A percentile compares a stretch with the other conserved stretches of the same genome.
phyloP scores from a whole-genome alignment of 495 filamentous ascomycete genomes.

The Penicillium soppii region DNA sequence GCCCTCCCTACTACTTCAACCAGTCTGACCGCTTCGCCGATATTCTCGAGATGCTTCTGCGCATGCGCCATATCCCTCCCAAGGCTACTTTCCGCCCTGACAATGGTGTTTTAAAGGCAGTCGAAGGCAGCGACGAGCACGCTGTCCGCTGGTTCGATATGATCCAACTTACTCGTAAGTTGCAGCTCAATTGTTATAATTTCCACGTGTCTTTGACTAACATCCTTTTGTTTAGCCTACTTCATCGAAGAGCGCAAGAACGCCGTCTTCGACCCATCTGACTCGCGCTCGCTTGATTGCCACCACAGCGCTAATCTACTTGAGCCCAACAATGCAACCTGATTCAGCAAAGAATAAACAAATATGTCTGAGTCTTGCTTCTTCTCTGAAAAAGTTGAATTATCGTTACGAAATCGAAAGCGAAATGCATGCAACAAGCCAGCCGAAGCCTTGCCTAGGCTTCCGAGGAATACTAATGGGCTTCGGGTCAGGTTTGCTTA shows the following conservation, averaged over 20 bases:
- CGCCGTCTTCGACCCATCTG: constrained; percentile 57
- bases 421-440: constrained; percentile 3
- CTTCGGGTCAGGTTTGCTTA: background rate
- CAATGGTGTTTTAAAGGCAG: constrained; percentile 53
- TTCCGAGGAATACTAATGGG: background rate
- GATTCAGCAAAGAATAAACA: background rate
- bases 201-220: background rate
- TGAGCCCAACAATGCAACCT: constrained; percentile 30
- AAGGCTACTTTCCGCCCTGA: constrained; percentile 52
- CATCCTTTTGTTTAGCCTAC: constrained; percentile 23
- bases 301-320: constrained; percentile 63
- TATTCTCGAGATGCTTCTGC: constrained; percentile 70
- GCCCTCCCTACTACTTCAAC: constrained; percentile 60
- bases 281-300: constrained; percentile 68
- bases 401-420: constrained; percentile 1
- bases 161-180: constrained; percentile 61
- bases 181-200: background rate
- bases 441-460: background rate
- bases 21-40: constrained; percentile 74
- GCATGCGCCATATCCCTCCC: constrained; percentile 69
- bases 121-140: constrained; percentile 52
- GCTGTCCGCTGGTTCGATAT: constrained; percentile 60
- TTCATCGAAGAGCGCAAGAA: constrained; percentile 47
- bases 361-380: background rate
- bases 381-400: background rate